Conservation (phyloP, 2,329 filamentous ascomycete genomes). For the Fusarium kyushuense region DNA sequence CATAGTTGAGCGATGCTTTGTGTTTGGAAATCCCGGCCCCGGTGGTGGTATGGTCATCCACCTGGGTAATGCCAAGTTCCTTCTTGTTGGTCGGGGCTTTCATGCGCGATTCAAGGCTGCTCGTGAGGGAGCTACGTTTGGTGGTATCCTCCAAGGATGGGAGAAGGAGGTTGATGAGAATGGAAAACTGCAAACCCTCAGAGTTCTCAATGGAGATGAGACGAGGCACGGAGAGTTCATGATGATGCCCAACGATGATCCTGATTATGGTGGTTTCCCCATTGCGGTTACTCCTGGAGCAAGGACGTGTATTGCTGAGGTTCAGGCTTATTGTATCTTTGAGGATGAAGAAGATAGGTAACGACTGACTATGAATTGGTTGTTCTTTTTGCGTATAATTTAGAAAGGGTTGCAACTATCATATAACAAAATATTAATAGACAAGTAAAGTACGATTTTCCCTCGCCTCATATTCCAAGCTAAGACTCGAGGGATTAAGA, state of each 20-base stretch:
- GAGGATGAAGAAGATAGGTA: conserved; percentile 48
- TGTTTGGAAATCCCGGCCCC: conserved; percentile 55
- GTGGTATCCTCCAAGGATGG: conserved; percentile 52
- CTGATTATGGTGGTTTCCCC: conserved; percentile 68
- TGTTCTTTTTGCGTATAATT: background rate
- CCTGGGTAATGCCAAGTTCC: conserved; percentile 51
- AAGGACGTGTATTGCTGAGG: conserved; percentile 60
- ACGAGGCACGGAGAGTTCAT: conserved; percentile 58
- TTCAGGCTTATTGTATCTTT: conserved; percentile 53
- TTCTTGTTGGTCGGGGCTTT: conserved; percentile 55
- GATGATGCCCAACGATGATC: conserved; percentile 68
- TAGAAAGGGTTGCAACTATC: background rate
- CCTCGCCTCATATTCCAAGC: too few species aligned
- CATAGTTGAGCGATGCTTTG: conserved; percentile 55
- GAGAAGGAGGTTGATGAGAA: conserved; percentile 55
- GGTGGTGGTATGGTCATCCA: conserved; percentile 57
- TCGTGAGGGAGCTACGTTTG: conserved; percentile 51
- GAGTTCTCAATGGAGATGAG: conserved; percentile 57
- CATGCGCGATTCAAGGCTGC: conserved; percentile 52
- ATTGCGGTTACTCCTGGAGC: conserved; percentile 67
- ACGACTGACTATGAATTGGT: too few species aligned
- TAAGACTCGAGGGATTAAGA: too few species aligned
- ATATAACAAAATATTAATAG: background rate
- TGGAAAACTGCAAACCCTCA: conserved; percentile 50
- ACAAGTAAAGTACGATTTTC: background rate